Conservation (phyloP, 306 rosid genomes). For the Prunus mongolica region DNA sequence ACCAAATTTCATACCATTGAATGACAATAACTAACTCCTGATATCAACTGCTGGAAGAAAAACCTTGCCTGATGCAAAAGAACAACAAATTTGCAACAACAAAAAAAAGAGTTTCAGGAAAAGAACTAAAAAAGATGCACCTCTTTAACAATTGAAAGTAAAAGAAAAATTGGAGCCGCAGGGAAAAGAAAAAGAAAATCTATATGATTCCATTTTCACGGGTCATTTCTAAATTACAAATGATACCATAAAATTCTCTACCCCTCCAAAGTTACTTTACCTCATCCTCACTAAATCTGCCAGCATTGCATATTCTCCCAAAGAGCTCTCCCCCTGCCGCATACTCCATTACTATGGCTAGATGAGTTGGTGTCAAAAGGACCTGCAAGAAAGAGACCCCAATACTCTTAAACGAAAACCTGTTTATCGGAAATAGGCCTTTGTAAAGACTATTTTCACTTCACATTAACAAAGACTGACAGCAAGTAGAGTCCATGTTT, state of each 20-base stretch:
- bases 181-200: background rate
- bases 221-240: background rate
- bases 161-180: background rate
- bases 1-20: slow-evolving; percentile 54
- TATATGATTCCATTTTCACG: background rate
- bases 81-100: background rate
- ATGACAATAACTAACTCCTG: slow-evolving; percentile 88
- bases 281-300: slow-evolving; percentile 86
- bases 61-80: slow-evolving; percentile 64
- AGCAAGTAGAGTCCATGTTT: background rate
- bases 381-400: slow-evolving; percentile 46
- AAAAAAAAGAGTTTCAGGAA: background rate
- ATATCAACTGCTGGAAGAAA: slow-evolving; percentile 86
- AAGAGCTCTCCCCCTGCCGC: slow-evolving; percentile 89
- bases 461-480: background rate
- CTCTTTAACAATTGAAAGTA: background rate
- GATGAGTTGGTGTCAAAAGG: slow-evolving; percentile 70
- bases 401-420: slow-evolving; percentile 6
- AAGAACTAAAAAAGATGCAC: background rate
- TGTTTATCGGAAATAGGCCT: background rate
- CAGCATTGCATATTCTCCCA: slow-evolving; percentile 65
- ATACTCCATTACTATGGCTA: slow-evolving; percentile 86
- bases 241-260: slow-evolving; percentile 3
- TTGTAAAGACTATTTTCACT: background rate
- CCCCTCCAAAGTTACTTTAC: slow-evolving; percentile 22